Conservation (phyloP, 1,284 basidiomycete species). For the Boletus semigastroideus region DNA sequence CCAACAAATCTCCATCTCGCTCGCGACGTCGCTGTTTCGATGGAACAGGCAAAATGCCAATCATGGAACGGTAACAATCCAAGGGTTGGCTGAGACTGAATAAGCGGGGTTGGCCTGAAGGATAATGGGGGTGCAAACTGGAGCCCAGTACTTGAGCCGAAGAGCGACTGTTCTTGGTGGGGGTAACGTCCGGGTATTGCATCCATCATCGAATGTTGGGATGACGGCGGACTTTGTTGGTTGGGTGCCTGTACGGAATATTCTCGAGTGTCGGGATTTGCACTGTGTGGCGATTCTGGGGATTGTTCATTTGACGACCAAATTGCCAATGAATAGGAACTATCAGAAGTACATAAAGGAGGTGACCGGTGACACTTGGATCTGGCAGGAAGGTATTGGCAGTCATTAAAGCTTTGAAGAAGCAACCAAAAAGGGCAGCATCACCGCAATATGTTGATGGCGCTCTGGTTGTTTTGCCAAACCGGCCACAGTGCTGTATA, state of each 20-base stretch:
- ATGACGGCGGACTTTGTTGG: constrained; percentile 14
- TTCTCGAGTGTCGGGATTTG: constrained; percentile 32
- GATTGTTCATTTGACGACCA: constrained; percentile 13
- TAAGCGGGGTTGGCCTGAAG: constrained; percentile 47
- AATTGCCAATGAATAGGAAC: constrained; percentile 5
- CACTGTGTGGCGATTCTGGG: constrained; percentile 15
- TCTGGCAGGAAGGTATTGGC: neutral
- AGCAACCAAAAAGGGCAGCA: constrained; percentile 1
- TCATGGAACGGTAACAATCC: constrained; percentile 48
- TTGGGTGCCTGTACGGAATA: constrained; percentile 26
- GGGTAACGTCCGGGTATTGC: constrained; percentile 17
- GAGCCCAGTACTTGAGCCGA: constrained; percentile 16
- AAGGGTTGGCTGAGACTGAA: constrained; percentile 27
- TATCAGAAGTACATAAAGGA: neutral
- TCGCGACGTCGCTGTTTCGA: constrained; percentile 43
- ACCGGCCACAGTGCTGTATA: neutral
- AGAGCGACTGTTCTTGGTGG: constrained; percentile 12
- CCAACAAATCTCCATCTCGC: constrained; percentile 47
- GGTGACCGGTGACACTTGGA: neutral
- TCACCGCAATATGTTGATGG: neutral
- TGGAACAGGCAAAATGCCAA: constrained; percentile 42
- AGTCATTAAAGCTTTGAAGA: constrained; percentile 6
- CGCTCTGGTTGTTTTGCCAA: neutral
- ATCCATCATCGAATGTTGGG: constrained; percentile 18
- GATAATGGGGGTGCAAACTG: constrained; percentile 21